Evolutionary conservation across 352 stramenopile genomes (phyloP).

Genomic region (Globisporangium abappressorium): DNA sequence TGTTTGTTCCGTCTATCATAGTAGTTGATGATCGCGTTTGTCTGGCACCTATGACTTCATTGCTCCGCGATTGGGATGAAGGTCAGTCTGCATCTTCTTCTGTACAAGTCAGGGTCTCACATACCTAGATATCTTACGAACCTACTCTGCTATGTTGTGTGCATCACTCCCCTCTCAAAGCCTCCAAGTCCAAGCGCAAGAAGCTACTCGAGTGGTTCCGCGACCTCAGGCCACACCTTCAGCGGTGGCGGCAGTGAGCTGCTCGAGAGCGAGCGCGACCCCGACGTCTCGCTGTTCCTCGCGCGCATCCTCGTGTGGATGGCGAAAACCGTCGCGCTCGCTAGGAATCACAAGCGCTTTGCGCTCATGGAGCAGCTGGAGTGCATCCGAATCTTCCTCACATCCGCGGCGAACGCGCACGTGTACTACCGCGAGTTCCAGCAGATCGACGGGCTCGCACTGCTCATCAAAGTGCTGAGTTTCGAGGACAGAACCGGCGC

Average conservation of each 20-base stretch:
- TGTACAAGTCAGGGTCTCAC: background rate
- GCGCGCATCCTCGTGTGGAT: conserved; percentile 67
- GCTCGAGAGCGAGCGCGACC: conserved; percentile 45
- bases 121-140: background rate
- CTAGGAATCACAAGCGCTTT: conserved; percentile 14
- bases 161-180: conserved; percentile 15
- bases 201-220: conserved; percentile 55
- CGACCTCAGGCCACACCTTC: conserved; percentile 1
- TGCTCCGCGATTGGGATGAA: conserved; percentile 71
- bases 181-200: conserved; percentile 45
- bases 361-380: conserved; percentile 47
- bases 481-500: conserved; percentile 11
- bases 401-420: conserved; percentile 25
- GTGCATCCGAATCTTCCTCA: conserved; percentile 51
- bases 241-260: conserved; percentile 20
- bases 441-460: conserved; percentile 41
- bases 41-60: too few relatives aligned
- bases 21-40: too few relatives aligned
- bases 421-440: conserved; percentile 51
- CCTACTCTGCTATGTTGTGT: background rate
- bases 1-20: too few relatives aligned
- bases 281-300: conserved; percentile 51
- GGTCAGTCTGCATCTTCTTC: conserved; percentile 23
- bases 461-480: conserved; percentile 42
- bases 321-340: conserved; percentile 32